phyloP scores from a whole-genome alignment of 1,284 basidiomycete species.

The Fistulina hepatica region DNA sequence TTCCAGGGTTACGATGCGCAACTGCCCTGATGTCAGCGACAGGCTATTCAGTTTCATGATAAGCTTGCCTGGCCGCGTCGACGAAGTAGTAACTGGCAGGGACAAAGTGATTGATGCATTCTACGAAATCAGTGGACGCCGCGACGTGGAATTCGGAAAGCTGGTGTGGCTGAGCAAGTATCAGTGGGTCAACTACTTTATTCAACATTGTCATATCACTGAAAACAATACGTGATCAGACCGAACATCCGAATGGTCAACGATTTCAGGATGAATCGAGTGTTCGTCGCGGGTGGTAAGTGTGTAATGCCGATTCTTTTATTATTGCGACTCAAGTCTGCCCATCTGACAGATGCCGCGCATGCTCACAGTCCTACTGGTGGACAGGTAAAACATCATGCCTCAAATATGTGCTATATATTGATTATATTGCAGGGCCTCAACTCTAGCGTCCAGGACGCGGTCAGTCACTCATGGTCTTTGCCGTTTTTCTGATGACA shows the following conservation, averaged over 20 bases:
- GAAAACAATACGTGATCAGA: too few species aligned
- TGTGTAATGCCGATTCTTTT: not conserved
- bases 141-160: slow-evolving; percentile 4
- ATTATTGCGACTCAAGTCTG: slow-evolving; percentile 3
- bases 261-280: slow-evolving; percentile 17
- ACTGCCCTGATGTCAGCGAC: not conserved
- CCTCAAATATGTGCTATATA: slow-evolving; percentile 2
- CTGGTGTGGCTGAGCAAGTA: slow-evolving; percentile 5
- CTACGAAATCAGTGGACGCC: slow-evolving; percentile 1
- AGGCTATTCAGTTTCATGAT: slow-evolving; percentile 4
- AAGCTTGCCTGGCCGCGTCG: slow-evolving; percentile 4
- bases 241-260: slow-evolving; percentile 24
- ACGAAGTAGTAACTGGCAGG: slow-evolving; percentile 3
- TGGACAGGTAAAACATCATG: slow-evolving; percentile 26
- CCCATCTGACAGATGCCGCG: slow-evolving; percentile 24
- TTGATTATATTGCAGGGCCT: slow-evolving; percentile 19
- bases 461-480: slow-evolving; percentile 2
- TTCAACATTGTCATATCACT: too few species aligned
- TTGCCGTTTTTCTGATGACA: not conserved
- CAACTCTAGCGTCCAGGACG: slow-evolving; percentile 25
- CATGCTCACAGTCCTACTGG: slow-evolving; percentile 36
- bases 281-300: slow-evolving; percentile 22
- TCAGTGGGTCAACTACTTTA: slow-evolving; percentile 4
- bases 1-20: slow-evolving; percentile 6
- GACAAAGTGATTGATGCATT: slow-evolving; percentile 2